Evolutionary conservation across 495 filamentous ascomycete genomes (phyloP), one percentile per base, ranked within the genome.

Genomic region (Patellaria atrata): DNA sequence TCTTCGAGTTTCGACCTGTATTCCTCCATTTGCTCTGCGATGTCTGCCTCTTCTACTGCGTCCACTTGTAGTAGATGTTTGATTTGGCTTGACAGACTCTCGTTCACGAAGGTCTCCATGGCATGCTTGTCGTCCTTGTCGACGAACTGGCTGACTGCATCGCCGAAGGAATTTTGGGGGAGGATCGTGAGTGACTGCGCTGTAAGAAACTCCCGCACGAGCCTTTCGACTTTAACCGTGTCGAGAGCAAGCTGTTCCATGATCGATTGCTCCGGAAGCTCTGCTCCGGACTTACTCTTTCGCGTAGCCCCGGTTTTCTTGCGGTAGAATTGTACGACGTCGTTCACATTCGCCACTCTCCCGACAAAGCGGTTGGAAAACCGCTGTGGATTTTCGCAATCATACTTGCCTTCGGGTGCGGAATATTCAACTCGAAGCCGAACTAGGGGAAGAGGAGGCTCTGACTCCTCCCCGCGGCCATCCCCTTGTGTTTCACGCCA

Each of bases 91-190:
- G 70, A 63, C 1, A 96, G 61, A 15, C 78, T 82, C 11, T 91
- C 77, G 26, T 73, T 73, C 16, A 96, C 79, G 46, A 96, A 96
- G 45, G 69, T 70, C 46, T 92, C 77, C 68, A 96, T 79, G 0
- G 86, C 86, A 44, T 89, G 74, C 44, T 84, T 91, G 57, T 99
- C 89, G 46, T 94, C 82, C 43, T 96, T 96, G 55, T 85, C 77
- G 16, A 96, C 82, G 52, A 86, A 99, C 41, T 91, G 82, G 35
- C 74, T 74, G 5, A 99, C 84, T 0, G 89, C 91, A 55, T 96
- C 86, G 5, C 84, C 79, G 50, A 99, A 93, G 0, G 73, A 79
- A 33, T 84, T 86, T 47, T 87, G 77, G 0, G 89, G 86, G 0
- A 99, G 64, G 38, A 96, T 89, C 39, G 81, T 87, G 8, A 96